Evolutionary conservation across 768 basidiomycete genomes (phyloP).

Genomic region (Astraeus odoratus): DNA sequence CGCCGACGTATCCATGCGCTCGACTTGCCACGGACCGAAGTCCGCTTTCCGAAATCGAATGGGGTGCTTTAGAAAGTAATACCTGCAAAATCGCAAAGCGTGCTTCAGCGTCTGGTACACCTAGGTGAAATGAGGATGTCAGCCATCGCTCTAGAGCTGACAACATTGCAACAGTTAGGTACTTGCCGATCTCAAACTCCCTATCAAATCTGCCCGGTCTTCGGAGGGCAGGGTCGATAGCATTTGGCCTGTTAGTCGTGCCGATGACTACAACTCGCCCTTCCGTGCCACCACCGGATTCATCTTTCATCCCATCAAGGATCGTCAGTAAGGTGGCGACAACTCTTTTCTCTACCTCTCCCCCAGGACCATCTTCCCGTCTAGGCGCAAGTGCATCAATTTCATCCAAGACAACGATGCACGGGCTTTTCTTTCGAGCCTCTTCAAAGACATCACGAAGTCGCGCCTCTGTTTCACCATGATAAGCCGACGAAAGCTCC

Average conservation of each 20-base stretch:
- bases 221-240: constrained; percentile 88
- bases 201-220: constrained; percentile 89
- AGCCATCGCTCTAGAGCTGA: no score
- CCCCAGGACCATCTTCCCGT: constrained; percentile 82
- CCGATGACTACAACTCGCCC: constrained; percentile 88
- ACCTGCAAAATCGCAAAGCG: constrained; percentile 85
- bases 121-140: constrained; percentile 32
- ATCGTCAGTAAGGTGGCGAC: constrained; percentile 93
- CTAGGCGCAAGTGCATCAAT: constrained; percentile 91
- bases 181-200: constrained; percentile 88
- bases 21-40: constrained; percentile 62
- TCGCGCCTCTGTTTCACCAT: constrained; percentile 92
- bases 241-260: constrained; percentile 92
- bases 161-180: not conserved
- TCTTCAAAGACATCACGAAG: constrained; percentile 86
- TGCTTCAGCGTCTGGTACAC: constrained; percentile 83
- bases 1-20: constrained; percentile 96
- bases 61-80: constrained; percentile 73
- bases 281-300: constrained; percentile 23
- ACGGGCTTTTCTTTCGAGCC: constrained; percentile 76
- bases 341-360: constrained; percentile 93
- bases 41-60: constrained; percentile 53
- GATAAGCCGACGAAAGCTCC: constrained; percentile 90
- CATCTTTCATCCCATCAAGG: constrained; percentile 81
- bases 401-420: constrained; percentile 93